Evolutionary conservation across 306 rosid genomes (phyloP).

Genomic region (Elaeagnus macrophylla): DNA sequence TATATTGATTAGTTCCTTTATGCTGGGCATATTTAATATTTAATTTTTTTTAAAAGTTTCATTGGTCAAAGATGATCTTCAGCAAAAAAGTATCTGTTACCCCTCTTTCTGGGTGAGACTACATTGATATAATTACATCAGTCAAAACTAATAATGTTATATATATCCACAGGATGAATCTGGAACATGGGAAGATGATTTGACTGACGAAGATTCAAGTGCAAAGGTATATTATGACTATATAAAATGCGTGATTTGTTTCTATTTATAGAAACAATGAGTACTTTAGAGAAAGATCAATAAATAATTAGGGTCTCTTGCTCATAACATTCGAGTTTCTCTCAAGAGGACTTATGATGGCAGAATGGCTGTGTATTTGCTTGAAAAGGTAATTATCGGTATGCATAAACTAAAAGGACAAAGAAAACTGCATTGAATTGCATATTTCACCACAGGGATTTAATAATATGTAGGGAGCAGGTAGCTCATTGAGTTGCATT

Average conservation of each 20-base stretch:
- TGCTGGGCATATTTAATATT: neutral
- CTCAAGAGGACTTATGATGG: too few species aligned
- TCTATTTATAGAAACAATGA: neutral
- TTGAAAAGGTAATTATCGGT: too few species aligned
- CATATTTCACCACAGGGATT: too few species aligned
- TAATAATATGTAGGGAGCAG: too few species aligned
- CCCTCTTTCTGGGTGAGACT: neutral
- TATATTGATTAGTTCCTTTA: neutral
- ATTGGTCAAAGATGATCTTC: neutral
- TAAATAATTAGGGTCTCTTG: too few species aligned
- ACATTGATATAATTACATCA: neutral
- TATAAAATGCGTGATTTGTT: neutral
- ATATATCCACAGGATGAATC: slow-evolving; percentile 49
- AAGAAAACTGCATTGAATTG: too few species aligned
- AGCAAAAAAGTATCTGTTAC: neutral
- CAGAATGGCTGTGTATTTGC: too few species aligned
- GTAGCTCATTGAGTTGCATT: too few species aligned
- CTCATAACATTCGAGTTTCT: too few species aligned
- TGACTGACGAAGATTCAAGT: slow-evolving; percentile 23
- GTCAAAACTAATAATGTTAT: slow-evolving; percentile 7
- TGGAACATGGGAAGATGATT: slow-evolving; percentile 67
- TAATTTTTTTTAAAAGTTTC: neutral
- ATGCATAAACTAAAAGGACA: too few species aligned
- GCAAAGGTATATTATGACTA: slow-evolving; percentile 29
- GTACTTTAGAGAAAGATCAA: too few species aligned